Evolutionary conservation across 345 rosid species (phyloP), one percentile per base, ranked within the genome.

Genomic region (Camelina neglecta): DNA sequence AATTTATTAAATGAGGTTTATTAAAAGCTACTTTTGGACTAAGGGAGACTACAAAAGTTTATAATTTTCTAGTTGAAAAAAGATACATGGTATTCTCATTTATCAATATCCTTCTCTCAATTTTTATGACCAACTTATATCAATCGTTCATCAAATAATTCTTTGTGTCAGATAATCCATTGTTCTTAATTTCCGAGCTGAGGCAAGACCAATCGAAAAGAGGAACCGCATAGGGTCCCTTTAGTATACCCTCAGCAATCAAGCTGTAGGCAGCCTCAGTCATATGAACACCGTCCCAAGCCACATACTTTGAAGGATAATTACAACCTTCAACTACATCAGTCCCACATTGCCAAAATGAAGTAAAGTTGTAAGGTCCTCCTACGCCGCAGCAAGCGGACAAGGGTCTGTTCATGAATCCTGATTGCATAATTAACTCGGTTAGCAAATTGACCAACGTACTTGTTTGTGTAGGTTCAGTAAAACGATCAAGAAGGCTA

Each of bases 221-320:
- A 59, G 73, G 77, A 31, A 20, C 12, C 7, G 73, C 69, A 33
- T 72, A 72, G 0, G 82, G 67, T 41, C 82, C 72, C 4, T 63
- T 44, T 8, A 79, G 66, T 36, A 79, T 8, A 11, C 75, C 72
- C 12, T 74, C 65, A 13, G 79, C 67, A 7, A 79, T 64, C 57
- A 8, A 23, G 58, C 13, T 70, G 26, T 79, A 75, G 0, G 76
- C 79, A 64, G 76, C 67, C 57, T 79, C 79, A 1, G 82, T 79
- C 33, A 79, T 3, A 71, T 84, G 87, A 18, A 84, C 3, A 1
- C 84, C 81, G 7, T 84, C 89, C 87, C 90, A 86, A 35, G 54
- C 79, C 24, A 82, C 74, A 66, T 67, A 51, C 44, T 70, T 73
- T 4, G 81, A 78, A 26, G 86, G 90, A 7, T 83, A 75, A 12